These are phyloP conservation scores for Xylariaceae sp. DNA, from an alignment of 2,329 filamentous ascomycete genomes.

Conservation along the genomic window DNA sequence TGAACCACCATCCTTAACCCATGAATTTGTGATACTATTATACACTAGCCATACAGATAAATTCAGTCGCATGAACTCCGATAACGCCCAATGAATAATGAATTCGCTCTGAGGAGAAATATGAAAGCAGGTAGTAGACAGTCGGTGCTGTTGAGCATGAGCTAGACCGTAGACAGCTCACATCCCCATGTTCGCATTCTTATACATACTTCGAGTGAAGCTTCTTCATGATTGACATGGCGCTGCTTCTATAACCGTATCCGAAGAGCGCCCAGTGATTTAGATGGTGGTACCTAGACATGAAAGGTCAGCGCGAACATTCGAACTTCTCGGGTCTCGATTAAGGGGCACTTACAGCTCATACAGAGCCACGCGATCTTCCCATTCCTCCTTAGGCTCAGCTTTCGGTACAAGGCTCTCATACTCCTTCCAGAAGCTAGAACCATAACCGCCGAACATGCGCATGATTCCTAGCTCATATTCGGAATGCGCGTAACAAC, in stretches of 20 bases:
- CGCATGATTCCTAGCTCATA: constrained; percentile 91
- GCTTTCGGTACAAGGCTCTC: constrained; percentile 68
- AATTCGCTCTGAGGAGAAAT: background rate
- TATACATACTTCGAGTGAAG: constrained; percentile 63
- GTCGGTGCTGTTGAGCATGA: background rate
- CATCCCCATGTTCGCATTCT: background rate
- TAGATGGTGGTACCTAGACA: constrained; percentile 71
- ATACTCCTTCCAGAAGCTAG: constrained; percentile 71
- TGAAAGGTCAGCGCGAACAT: constrained; percentile 2
- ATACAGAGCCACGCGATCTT: constrained; percentile 76
- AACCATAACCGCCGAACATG: constrained; percentile 88
- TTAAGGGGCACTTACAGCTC: constrained; percentile 58
- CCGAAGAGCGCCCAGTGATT: constrained; percentile 88
- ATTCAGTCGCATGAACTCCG: background rate
- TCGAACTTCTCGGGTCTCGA: background rate
- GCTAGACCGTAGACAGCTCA: background rate
- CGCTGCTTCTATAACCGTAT: constrained; percentile 68
- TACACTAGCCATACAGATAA: too few species aligned
- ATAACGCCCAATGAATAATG: background rate
- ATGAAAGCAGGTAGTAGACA: background rate
- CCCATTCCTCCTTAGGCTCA: constrained; percentile 75
- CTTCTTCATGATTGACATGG: constrained; percentile 72
- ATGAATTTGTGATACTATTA: too few species aligned
- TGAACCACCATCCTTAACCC: too few species aligned
- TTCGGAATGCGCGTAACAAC: constrained; percentile 80